A percentile compares a stretch with the other conserved stretches of the same genome.
Evolutionary conservation across 108 stramenopile genomes (phyloP).

Genomic region (Schizochytrium sp.): DNA sequence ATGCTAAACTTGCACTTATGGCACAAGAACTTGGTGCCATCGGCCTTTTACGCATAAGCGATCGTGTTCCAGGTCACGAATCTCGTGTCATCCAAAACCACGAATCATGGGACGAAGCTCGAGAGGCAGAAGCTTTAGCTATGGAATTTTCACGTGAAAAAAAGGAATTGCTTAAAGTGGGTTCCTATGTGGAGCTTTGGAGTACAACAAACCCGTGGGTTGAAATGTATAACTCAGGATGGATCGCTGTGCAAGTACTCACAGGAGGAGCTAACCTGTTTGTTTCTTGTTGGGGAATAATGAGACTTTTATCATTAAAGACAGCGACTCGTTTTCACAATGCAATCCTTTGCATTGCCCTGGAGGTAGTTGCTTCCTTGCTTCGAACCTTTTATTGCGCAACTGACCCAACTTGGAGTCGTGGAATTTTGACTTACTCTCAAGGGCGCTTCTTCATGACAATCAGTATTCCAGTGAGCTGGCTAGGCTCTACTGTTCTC

Average conservation of each 20-base stretch:
- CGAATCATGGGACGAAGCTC: constrained; percentile 6
- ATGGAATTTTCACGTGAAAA: neutral
- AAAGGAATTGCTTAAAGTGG: neutral
- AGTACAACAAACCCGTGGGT: neutral
- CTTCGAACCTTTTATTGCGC: neutral
- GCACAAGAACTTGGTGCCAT: neutral
- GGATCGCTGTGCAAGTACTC: neutral
- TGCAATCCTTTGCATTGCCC: neutral
- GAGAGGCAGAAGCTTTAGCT: neutral
- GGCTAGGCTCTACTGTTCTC: neutral
- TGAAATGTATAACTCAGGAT: neutral
- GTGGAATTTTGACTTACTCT: constrained; percentile 34
- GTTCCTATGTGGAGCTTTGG: neutral
- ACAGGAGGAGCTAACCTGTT: neutral
- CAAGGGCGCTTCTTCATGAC: constrained; percentile 6
- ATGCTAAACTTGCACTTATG: constrained; percentile 1
- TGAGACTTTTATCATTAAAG: neutral
- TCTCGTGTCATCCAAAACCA: neutral
- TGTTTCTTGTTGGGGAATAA: neutral
- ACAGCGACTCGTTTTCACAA: neutral
- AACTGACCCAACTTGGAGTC: constrained; percentile 38
- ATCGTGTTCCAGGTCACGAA: neutral
- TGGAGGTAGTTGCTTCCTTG: neutral
- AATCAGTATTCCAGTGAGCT: constrained; percentile 1
- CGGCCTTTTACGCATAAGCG: neutral